Evolutionary conservation across 345 rosid species (phyloP).

Genomic region (Cardamine chenopodiifolia): DNA sequence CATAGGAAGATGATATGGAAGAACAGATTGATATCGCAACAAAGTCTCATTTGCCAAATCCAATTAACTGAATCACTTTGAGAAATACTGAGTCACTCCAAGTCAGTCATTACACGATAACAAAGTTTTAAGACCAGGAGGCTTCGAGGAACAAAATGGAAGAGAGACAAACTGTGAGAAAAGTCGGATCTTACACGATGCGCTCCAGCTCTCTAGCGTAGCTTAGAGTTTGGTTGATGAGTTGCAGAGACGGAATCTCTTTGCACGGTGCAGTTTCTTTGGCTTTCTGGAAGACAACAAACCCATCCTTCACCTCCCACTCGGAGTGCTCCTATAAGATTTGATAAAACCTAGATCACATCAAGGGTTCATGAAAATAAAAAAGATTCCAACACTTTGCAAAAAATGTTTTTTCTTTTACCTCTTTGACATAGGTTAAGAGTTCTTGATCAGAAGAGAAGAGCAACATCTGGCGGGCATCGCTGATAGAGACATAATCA

Average conservation of each 20-base stretch:
- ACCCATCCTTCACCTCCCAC: constrained; percentile 85
- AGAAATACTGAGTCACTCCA: constrained; percentile 17
- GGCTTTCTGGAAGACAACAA: constrained; percentile 83
- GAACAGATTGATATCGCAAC: neutral
- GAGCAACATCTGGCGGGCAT: constrained; percentile 75
- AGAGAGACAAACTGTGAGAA: constrained; percentile 21
- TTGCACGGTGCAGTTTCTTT: constrained; percentile 89
- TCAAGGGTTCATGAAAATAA: neutral
- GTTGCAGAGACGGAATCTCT: constrained; percentile 96
- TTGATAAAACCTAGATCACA: neutral
- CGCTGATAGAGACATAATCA: constrained; percentile 70
- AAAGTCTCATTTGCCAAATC: constrained; percentile 19
- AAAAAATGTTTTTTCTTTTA: constrained; percentile 12
- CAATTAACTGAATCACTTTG: constrained; percentile 11
- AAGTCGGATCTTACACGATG: constrained; percentile 61
- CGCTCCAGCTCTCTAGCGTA: constrained; percentile 98
- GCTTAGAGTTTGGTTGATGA: constrained; percentile 95
- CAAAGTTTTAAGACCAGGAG: constrained; percentile 15
- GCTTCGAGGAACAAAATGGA: constrained; percentile 12
- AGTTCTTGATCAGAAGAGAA: constrained; percentile 83
- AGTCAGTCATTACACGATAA: constrained; percentile 22
- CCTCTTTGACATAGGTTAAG: constrained; percentile 73
- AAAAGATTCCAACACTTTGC: neutral
- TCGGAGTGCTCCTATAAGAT: constrained; percentile 82
- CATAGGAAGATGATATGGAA: neutral